These are phyloP conservation scores for Pneumocystis murina DNA, from an alignment of 1,139 yeast species.

Conservation along the genomic window DNA sequence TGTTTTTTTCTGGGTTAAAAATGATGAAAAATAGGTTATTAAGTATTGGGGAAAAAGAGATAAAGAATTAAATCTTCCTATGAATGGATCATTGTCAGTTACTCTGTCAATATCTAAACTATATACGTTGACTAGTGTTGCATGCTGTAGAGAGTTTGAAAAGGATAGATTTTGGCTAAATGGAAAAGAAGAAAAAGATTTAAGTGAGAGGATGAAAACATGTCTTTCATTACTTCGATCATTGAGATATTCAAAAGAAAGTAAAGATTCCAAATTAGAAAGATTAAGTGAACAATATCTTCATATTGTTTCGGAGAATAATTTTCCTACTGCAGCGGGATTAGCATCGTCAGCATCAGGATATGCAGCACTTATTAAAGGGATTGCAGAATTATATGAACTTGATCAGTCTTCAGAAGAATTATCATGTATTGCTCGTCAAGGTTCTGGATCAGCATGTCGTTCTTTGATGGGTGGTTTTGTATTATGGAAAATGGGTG, in stretches of 20 bases:
- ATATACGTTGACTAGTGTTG: constrained; percentile 79
- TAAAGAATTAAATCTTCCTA: constrained; percentile 71
- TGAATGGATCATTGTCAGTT: constrained; percentile 88
- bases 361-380: constrained; percentile 82
- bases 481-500: constrained; percentile 99
- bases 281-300: constrained; percentile 50
- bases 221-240: constrained; percentile 63
- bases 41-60: constrained; percentile 99
- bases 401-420: constrained; percentile 73
- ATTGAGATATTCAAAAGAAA: constrained; percentile 40
- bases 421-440: constrained; percentile 83
- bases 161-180: constrained; percentile 67
- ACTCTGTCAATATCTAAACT: constrained; percentile 82
- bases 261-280: constrained; percentile 39
- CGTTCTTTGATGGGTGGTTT: constrained; percentile 93
- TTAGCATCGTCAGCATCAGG: constrained; percentile 97
- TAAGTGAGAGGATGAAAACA: constrained; percentile 58
- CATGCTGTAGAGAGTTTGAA: constrained; percentile 44
- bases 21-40: constrained; percentile 38
- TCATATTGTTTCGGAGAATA: constrained; percentile 82
- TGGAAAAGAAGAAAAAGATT: constrained; percentile 51
- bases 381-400: constrained; percentile 67
- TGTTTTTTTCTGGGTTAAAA: constrained; percentile 2
- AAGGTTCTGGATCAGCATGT: constrained; percentile 97
- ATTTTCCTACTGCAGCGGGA: constrained; percentile 98